Conservation (phyloP, 139 green algal species). For the Chlamydomonas incerta region DNA sequence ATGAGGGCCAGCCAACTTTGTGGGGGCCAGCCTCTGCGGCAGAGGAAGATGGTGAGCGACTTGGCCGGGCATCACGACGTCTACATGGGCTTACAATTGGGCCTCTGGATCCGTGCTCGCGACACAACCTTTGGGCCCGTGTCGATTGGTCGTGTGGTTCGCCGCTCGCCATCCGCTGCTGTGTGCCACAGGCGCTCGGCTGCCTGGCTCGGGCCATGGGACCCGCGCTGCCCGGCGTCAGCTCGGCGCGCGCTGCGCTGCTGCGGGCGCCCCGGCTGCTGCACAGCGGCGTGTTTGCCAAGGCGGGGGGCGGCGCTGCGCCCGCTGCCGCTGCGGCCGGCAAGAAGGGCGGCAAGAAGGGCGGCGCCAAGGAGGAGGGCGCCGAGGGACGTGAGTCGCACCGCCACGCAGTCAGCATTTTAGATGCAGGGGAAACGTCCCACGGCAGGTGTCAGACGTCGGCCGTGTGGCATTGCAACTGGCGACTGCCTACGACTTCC, state of each 20-base stretch:
- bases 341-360: constrained; percentile 36
- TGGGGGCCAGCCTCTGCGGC: background rate
- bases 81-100: too few relatives aligned
- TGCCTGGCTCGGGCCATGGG: constrained; percentile 14
- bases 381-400: constrained; percentile 10
- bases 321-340: background rate
- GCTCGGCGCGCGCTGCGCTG: background rate
- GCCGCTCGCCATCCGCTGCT: background rate
- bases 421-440: too few relatives aligned
- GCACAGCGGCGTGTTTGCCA: background rate
- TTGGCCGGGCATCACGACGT: too few relatives aligned
- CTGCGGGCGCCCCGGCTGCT: background rate
- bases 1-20: too few relatives aligned
- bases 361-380: constrained; percentile 15
- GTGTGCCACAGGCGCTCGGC: constrained; percentile 6
- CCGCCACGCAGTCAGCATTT: too few relatives aligned
- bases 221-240: background rate
- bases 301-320: background rate
- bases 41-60: background rate
- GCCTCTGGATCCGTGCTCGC: background rate
- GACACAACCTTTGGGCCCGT: background rate
- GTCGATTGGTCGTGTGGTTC: background rate
- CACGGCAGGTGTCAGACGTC: too few relatives aligned
- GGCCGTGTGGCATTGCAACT: too few relatives aligned
- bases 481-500: too few relatives aligned